Evolutionary conservation across 2,329 filamentous ascomycete genomes (phyloP), one percentile per base, ranked within the genome.

Genomic region (Seiridium cupressi): DNA sequence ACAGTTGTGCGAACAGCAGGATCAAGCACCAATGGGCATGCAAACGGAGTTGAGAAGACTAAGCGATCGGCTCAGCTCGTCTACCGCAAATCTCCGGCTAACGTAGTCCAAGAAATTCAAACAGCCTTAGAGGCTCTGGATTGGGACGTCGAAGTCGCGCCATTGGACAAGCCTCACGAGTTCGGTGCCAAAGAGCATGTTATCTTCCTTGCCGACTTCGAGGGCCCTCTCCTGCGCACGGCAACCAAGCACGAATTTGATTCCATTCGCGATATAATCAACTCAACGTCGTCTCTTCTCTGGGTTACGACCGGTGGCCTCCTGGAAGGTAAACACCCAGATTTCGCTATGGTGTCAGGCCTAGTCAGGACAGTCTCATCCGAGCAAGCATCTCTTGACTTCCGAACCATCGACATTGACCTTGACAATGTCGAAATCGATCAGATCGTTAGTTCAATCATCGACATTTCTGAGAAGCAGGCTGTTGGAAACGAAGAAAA

Each of bases 241-340:
- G 48, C 69, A n/a, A 67, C 62, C 1, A 64, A 69, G 44, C 51
- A 59, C 5, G 70, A 73, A 49, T 68, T 74, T 32, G 40, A 47
- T 3, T 59, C 63, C 7, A 61, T 75, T 42, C 68, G 70, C 59
- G 60, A 48, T 13, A 64, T 73, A 47, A 65, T 67, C 36, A 57
- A 62, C 44, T 60, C 63, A 10, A 61, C 65, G 9, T 65, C 65
- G 3, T 61, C 64, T 6, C 59, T 73, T 18, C 62, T 73, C 13
- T 75, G 73, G 73, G 62, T 70, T 8, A 73, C 67, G 4, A 59
- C 57, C 5, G 68, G 65, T 18, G 64, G 60, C 36, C 59, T 72
- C 4, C 54, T 70, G 18, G 58, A 64, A 9, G 67, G 66, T 46
- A 64, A 66, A 53, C 59, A 46, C 10, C 69, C 70, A 13, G 67